Evolutionary conservation across 1,284 basidiomycete species (phyloP).

Genomic region (Puccinia polysora): DNA sequence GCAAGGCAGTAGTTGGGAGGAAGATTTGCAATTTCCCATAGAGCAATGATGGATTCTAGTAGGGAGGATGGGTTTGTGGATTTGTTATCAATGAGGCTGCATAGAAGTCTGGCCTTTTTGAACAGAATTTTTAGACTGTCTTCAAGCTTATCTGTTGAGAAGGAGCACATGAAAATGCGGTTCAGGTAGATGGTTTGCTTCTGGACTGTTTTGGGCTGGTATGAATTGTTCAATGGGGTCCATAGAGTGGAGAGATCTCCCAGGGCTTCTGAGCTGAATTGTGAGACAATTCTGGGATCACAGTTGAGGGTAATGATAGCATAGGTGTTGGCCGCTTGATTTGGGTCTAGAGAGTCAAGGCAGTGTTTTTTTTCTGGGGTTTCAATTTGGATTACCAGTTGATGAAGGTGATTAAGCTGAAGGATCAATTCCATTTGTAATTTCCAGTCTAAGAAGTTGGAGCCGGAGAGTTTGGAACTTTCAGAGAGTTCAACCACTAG

Average conservation of each 20-base stretch:
- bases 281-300: constrained; percentile 15
- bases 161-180: not conserved
- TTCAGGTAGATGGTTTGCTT: constrained; percentile 16
- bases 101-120: not conserved
- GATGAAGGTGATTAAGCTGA: not conserved
- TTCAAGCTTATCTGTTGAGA: not conserved
- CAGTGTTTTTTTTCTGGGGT: not conserved
- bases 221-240: not conserved
- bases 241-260: not conserved
- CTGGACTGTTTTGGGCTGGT: constrained; percentile 12
- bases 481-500: not conserved
- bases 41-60: constrained; percentile 4
- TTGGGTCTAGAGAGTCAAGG: not conserved
- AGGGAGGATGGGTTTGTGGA: not conserved
- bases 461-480: not conserved
- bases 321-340: not conserved
- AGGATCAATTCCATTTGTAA: constrained; percentile 7
- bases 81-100: constrained; percentile 11
- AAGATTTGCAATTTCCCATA: constrained; percentile 10
- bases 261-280: not conserved
- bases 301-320: constrained; percentile 5
- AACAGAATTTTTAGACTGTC: not conserved
- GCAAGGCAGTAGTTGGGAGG: not conserved
- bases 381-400: not conserved
- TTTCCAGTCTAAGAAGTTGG: constrained; percentile 22